Percentiles rank a stretch among this genome's conserved stretches.
Conservation (phyloP, 306 rosid genomes). For the Sophora flavescens region DNA sequence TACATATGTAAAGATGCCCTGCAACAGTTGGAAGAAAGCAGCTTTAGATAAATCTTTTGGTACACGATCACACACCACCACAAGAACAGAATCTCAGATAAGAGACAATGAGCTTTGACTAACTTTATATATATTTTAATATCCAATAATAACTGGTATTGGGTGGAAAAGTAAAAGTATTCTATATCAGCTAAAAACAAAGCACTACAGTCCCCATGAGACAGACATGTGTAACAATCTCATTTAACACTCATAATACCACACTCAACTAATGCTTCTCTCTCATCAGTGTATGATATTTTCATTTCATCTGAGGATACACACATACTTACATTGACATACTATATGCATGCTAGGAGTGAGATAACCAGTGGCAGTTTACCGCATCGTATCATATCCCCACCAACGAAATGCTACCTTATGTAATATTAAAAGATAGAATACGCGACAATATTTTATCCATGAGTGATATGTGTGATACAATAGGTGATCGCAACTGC, state of each 20-base stretch:
- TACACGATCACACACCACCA: conserved; percentile 75
- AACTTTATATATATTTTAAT: conserved; percentile 34
- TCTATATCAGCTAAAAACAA: conserved; percentile 49
- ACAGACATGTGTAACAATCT: conserved; percentile 30
- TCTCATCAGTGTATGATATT: not conserved
- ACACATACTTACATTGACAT: too few species aligned
- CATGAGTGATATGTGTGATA: too few species aligned
- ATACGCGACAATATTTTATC: too few species aligned
- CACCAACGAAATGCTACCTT: too few species aligned
- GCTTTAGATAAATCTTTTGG: conserved; percentile 70
- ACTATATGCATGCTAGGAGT: too few species aligned
- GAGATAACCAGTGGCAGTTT: too few species aligned
- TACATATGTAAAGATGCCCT: conserved; percentile 71
- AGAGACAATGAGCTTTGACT: conserved; percentile 78
- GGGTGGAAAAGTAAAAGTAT: conserved; percentile 43
- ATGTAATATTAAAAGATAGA: too few species aligned
- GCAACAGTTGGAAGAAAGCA: conserved; percentile 70
- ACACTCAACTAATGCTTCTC: too few species aligned
- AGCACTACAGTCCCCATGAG: conserved; percentile 51
- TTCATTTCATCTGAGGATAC: too few species aligned
- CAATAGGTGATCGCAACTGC: too few species aligned
- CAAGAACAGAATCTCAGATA: conserved; percentile 88
- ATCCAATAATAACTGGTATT: conserved; percentile 49
- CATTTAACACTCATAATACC: too few species aligned
- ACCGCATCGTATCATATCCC: too few species aligned